Evolutionary conservation across 2,329 filamentous ascomycete species (phyloP).

Genomic region (Rhynchosporium graminicola): DNA sequence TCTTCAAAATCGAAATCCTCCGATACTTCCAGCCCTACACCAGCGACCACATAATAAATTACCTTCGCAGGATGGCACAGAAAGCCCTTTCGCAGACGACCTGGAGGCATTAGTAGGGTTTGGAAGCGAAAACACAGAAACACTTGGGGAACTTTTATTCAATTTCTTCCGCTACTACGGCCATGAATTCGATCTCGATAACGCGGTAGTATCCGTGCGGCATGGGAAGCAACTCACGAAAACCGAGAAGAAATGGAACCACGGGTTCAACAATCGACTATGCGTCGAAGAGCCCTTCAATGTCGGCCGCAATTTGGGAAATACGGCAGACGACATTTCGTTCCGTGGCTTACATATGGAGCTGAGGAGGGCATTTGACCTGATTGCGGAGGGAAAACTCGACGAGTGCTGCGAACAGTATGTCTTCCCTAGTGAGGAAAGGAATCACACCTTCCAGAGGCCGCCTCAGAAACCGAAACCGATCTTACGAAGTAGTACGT

Average conservation of each 20-base stretch:
- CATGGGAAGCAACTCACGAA: constrained; percentile 78
- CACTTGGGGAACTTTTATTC: constrained; percentile 83
- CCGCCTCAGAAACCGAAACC: constrained; percentile 57
- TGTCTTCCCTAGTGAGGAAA: constrained; percentile 78
- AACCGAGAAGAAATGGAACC: constrained; percentile 85
- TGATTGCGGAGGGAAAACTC: constrained; percentile 76
- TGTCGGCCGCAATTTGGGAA: constrained; percentile 82
- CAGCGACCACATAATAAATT: constrained; percentile 65
- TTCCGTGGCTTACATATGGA: constrained; percentile 91
- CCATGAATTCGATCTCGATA: constrained; percentile 89
- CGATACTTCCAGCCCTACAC: constrained; percentile 84
- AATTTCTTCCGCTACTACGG: constrained; percentile 95
- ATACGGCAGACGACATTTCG: constrained; percentile 93
- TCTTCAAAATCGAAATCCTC: constrained; percentile 81
- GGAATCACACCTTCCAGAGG: constrained; percentile 51
- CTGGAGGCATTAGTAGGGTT: constrained; percentile 72
- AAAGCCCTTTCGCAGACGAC: constrained; percentile 85
- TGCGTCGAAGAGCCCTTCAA: constrained; percentile 99
- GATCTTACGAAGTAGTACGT: constrained; percentile 56
- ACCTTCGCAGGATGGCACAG: constrained; percentile 61
- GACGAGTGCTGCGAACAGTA: constrained; percentile 85
- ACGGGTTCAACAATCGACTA: constrained; percentile 76
- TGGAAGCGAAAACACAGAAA: constrained; percentile 78
- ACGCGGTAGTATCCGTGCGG: constrained; percentile 80
- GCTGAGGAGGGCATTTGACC: constrained; percentile 82